Evolutionary conservation across 495 filamentous ascomycete genomes (phyloP).

Genomic region (Neurospora sp.): DNA sequence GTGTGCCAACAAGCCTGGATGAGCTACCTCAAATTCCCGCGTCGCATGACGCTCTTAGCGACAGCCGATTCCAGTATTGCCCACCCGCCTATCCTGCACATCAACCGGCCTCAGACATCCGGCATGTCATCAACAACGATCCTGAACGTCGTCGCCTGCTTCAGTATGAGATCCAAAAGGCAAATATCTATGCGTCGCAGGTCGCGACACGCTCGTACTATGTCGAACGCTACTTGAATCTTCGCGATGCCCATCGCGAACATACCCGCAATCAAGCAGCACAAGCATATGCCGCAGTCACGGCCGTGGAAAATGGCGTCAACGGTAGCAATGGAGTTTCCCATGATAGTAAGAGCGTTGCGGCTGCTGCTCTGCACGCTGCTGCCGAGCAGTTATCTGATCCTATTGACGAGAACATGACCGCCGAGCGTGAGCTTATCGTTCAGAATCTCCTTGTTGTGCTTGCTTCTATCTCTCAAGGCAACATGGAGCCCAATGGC

Average conservation of each 20-base stretch:
- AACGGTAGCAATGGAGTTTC: constrained; percentile 3
- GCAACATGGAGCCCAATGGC: constrained; percentile 76
- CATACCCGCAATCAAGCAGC: constrained; percentile 15
- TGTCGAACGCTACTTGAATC: constrained; percentile 70
- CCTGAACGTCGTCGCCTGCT: constrained; percentile 40
- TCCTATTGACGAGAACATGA: constrained; percentile 44
- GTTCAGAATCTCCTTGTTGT: constrained; percentile 65
- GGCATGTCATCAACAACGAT: constrained; percentile 24
- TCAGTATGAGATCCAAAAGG: constrained; percentile 77
- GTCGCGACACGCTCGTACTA: constrained; percentile 66
- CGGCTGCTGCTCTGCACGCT: constrained; percentile 15
- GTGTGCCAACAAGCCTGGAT: not conserved
- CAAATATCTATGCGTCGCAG: constrained; percentile 68
- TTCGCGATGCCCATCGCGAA: constrained; percentile 45
- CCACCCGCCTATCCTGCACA: constrained; percentile 22
- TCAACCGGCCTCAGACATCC: constrained; percentile 28
- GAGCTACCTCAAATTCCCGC: not conserved
- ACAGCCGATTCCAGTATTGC: constrained; percentile 21
- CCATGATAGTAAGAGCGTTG: constrained; percentile 14
- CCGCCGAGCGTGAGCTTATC: constrained; percentile 59
- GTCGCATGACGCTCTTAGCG: constrained; percentile 8
- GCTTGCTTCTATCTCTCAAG: constrained; percentile 59
- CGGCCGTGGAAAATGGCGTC: constrained; percentile 13
- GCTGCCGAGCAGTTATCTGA: constrained; percentile 18
- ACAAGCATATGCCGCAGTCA: constrained; percentile 5